Evolutionary conservation across 768 basidiomycete genomes (phyloP), one percentile per base, ranked within the genome.

Genomic region (Phylloporus arenicola): DNA sequence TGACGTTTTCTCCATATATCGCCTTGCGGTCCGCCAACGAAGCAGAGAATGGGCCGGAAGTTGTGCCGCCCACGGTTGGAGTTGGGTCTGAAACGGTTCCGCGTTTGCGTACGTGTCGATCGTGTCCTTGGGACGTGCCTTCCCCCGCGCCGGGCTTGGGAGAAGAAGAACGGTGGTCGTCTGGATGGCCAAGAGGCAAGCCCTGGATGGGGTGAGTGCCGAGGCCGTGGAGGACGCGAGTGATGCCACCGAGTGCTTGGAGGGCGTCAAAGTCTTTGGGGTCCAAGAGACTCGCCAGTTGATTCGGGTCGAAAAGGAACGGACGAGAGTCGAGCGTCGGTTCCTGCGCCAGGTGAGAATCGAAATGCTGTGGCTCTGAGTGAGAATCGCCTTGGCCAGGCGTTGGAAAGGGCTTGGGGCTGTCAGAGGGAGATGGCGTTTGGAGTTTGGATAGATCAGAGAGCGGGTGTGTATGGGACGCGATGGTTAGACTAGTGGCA

Each of bases 221-320:
- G 8, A 98, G 78, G 6, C 90, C 86, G 2, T 71, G 68, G 12
- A 95, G 68, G 12, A 98, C 63, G 8, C 77, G 81, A 0, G 73
- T 57, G 8, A 77, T 71, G 37, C 96, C 96, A 17, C 92, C 93
- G 31, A 95, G 74, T 11, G 67, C 68, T 16, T 72, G 72, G 29
- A 99, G 77, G 13, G 75, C 64, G 3, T 84, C 77, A 11, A 93
- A 55, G 54, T 74, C 84, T 70, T 96, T 97, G 9, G 93, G 92
- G 64, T 98, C 94, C 33, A 98, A 82, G 47, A 96, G 78, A 52
- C 82, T 80, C 1, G 94, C 94, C 14, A 97, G 82, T 44, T 77
- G 72, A 53, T 76, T 79, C 0, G 94, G 90, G 49, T 82, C 83
- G 61, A 84, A 83, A 11, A 62, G 64, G 67, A 95, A 96, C 0